These are phyloP conservation scores for Pythium monospermum DNA, from an alignment of 352 stramenopile species.

Conservation along the genomic window DNA sequence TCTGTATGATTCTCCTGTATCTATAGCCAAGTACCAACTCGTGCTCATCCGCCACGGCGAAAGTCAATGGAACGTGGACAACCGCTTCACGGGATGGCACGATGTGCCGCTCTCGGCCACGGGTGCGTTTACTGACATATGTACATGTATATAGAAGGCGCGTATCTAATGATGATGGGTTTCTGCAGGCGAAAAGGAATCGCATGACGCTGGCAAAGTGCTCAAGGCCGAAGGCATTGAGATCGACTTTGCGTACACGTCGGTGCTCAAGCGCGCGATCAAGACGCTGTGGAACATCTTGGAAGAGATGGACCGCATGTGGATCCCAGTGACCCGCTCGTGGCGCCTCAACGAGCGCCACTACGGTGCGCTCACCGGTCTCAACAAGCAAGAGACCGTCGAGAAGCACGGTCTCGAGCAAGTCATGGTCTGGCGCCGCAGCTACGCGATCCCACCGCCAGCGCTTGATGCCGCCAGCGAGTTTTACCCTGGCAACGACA, in stretches of 20 bases:
- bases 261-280: conserved; percentile 96
- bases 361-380: conserved; percentile 96
- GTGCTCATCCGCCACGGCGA: conserved; percentile 94
- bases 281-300: conserved; percentile 96
- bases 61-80: conserved; percentile 97
- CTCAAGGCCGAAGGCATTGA: conserved; percentile 91
- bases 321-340: conserved; percentile 92
- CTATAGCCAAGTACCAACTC: conserved; percentile 87
- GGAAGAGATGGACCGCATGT: conserved; percentile 97
- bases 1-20: no score
- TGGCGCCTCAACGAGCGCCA: conserved; percentile 98
- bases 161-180: neutral
- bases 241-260: conserved; percentile 96
- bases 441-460: conserved; percentile 96
- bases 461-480: conserved; percentile 79
- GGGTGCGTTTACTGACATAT: conserved; percentile 18
- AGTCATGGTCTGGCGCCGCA: conserved; percentile 96
- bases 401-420: conserved; percentile 98
- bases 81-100: conserved; percentile 98
- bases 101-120: conserved; percentile 92
- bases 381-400: conserved; percentile 99
- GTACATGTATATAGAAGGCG: neutral
- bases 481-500: conserved; percentile 90
- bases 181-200: conserved; percentile 83
- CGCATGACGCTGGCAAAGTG: conserved; percentile 92